These are phyloP conservation scores for Pinus albicaulis DNA, from an alignment of 75 land plant genomes.

Conservation along the genomic window DNA sequence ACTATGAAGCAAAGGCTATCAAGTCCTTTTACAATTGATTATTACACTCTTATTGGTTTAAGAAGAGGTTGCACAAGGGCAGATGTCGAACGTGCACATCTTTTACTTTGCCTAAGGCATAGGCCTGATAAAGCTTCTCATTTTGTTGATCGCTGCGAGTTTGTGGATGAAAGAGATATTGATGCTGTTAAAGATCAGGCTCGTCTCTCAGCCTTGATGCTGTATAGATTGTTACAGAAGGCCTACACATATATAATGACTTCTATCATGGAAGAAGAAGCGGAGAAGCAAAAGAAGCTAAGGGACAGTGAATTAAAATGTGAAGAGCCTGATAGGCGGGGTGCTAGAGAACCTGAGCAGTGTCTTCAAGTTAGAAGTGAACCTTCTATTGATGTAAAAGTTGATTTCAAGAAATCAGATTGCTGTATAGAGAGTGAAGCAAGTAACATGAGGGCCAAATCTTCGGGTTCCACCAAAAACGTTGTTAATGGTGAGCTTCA, in stretches of 20 bases:
- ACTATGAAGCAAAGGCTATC: slow-evolving; percentile 37
- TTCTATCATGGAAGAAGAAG: slow-evolving; percentile 56
- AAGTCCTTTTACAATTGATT: slow-evolving; percentile 40
- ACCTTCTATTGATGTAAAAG: not conserved
- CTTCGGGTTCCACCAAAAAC: not conserved
- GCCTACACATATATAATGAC: slow-evolving; percentile 54
- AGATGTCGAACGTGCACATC: slow-evolving; percentile 62
- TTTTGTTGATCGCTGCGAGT: slow-evolving; percentile 70
- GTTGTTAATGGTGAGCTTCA: not conserved
- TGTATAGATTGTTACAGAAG: slow-evolving; percentile 73
- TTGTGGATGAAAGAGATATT: slow-evolving; percentile 50
- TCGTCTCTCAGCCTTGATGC: slow-evolving; percentile 46
- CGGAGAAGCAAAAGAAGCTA: slow-evolving; percentile 40
- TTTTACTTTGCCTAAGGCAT: slow-evolving; percentile 55
- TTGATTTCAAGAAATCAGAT: not conserved
- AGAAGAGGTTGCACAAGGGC: slow-evolving; percentile 61
- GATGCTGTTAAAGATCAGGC: slow-evolving; percentile 62
- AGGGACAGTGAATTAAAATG: slow-evolving; percentile 2
- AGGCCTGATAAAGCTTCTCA: slow-evolving; percentile 62
- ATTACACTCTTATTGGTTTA: slow-evolving; percentile 59
- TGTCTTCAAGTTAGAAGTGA: not conserved
- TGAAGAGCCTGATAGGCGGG: slow-evolving; percentile 3
- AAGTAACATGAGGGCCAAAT: not conserved
- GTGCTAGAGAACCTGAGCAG: not conserved
- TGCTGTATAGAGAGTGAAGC: not conserved